These are phyloP conservation scores for Cadophora malorum DNA, from an alignment of 2,329 filamentous ascomycete species.

Conservation along the genomic window DNA sequence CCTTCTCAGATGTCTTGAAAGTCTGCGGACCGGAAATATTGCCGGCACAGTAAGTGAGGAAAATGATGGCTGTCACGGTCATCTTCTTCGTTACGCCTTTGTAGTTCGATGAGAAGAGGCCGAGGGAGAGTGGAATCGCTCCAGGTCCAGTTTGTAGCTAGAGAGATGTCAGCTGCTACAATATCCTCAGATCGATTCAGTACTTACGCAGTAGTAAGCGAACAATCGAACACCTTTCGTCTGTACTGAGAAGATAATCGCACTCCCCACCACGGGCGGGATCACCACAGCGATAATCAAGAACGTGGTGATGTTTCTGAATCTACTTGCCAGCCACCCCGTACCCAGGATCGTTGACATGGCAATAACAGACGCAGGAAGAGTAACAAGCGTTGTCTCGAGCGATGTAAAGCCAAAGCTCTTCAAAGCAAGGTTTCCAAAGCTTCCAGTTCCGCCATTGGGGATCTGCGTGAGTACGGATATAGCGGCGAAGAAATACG, in stretches of 20 bases:
- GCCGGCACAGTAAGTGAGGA: conserved; percentile 37
- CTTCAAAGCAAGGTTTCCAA: conserved; percentile 55
- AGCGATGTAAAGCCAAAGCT: conserved; percentile 47
- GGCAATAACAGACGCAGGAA: conserved; percentile 36
- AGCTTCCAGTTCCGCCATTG: conserved; percentile 65
- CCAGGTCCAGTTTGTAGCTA: conserved; percentile 42
- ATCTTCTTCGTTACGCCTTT: conserved; percentile 45
- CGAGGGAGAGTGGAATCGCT: conserved; percentile 43
- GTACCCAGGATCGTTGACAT: conserved; percentile 35
- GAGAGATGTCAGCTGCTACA: conserved; percentile 41
- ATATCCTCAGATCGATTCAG: no score
- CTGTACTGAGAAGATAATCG: conserved; percentile 32
- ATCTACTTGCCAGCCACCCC: conserved; percentile 47
- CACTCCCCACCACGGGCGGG: conserved; percentile 39
- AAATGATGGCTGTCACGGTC: conserved; percentile 40
- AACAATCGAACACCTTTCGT: conserved; percentile 39
- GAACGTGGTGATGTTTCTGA: conserved; percentile 35
- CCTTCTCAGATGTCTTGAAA: conserved; percentile 31
- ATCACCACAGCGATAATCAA: conserved; percentile 36
- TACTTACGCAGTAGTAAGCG: conserved; percentile 41
- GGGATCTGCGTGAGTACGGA: conserved; percentile 62
- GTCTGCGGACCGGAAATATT: conserved; percentile 41
- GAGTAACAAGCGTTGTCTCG: conserved; percentile 42
- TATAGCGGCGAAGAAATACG: conserved; percentile 60
- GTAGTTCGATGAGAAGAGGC: conserved; percentile 43